Conservation (phyloP, 179 eudicot species). For the Sideroxylon spinosum region DNA sequence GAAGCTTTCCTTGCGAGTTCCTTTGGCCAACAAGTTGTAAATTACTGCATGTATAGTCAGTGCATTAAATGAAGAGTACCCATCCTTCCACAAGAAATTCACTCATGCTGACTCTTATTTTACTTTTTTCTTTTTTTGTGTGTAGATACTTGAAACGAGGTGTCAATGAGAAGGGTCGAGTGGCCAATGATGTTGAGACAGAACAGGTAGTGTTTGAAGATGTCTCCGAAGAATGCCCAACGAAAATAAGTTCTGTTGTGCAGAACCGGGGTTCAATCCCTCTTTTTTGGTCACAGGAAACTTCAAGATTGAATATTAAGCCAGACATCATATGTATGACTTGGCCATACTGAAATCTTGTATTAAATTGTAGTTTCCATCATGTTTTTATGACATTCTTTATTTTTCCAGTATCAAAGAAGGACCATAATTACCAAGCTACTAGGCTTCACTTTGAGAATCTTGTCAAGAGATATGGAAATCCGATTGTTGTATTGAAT, state of each 20-base stretch:
- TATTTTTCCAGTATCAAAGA: slow-evolving; percentile 32
- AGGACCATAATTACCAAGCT: slow-evolving; percentile 71
- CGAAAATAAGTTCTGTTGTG: slow-evolving; percentile 73
- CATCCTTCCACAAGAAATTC: background rate
- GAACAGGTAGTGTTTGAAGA: slow-evolving; percentile 91
- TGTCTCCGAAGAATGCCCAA: slow-evolving; percentile 40
- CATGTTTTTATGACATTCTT: slow-evolving; percentile 22
- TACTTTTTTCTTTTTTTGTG: background rate
- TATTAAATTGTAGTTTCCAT: background rate
- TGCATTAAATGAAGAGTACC: slow-evolving; percentile 7
- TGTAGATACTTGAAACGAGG: slow-evolving; percentile 90
- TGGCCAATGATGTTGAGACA: slow-evolving; percentile 97
- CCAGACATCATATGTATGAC: slow-evolving; percentile 83
- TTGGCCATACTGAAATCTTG: background rate
- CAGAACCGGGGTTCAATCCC: slow-evolving; percentile 96
- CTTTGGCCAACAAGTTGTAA: background rate
- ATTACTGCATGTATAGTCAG: background rate
- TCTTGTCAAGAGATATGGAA: slow-evolving; percentile 91
- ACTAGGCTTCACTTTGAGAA: slow-evolving; percentile 83
- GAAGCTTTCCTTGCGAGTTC: background rate
- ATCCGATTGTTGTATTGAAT: slow-evolving; percentile 78
- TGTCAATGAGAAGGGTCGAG: slow-evolving; percentile 90
- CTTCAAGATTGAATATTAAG: slow-evolving; percentile 75
- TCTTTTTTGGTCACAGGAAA: slow-evolving; percentile 95
- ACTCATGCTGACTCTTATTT: background rate